Base-by-base conservation (phyloP, 129 eudicot species). In the Glebionis coronaria region DNA sequence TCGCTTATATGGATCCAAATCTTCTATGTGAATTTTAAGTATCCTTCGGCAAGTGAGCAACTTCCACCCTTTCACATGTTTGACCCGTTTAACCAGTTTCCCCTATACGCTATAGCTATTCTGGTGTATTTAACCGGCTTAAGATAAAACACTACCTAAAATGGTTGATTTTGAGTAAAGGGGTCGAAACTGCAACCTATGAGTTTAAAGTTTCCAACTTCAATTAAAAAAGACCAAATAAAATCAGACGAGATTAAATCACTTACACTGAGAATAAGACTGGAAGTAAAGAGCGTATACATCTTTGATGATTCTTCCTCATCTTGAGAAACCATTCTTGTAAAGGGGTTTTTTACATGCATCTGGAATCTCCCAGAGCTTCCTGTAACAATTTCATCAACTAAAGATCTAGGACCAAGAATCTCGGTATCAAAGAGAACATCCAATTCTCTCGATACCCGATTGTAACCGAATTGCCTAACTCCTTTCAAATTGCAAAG, bases 251-350 rank as follows among this genome's bases (percentile, higher is more conserved):
- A 71, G 25, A 20, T 9, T 7, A 9, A 44, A 51, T 28, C 28
- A 81, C 99, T 94, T 75, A 94, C 99, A 71, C 99, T 94, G 67
- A 94, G 93, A 75, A 77, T 31, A 38, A 94, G 80, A 82, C 99
- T 94, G 53, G 95, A 76, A 13, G 86, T 77, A 49, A 94, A 94
- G 40, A 87, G 85, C 58, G 85, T 80, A 77, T 89, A 90, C 99
- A 90, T 90, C 18, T 83, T 84, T 5, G 97, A 73, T 46, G 99
- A 79, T 73, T 89, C 99, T 73, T 89, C 90, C 38, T 76, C 71
- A 81, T 94, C 97, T 78, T 90, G 93, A 51, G 97, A 89, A 29
- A 87, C 73, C 95, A 94, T 84, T 78, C 99, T 83, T 0, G 85
- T 47, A 69, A 87, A 90, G 38, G 95, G 99, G 76, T 87, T 94